Evolutionary conservation across 306 rosid species (phyloP), one percentile per base, ranked within the genome.

Genomic region (Begonia masoniana): DNA sequence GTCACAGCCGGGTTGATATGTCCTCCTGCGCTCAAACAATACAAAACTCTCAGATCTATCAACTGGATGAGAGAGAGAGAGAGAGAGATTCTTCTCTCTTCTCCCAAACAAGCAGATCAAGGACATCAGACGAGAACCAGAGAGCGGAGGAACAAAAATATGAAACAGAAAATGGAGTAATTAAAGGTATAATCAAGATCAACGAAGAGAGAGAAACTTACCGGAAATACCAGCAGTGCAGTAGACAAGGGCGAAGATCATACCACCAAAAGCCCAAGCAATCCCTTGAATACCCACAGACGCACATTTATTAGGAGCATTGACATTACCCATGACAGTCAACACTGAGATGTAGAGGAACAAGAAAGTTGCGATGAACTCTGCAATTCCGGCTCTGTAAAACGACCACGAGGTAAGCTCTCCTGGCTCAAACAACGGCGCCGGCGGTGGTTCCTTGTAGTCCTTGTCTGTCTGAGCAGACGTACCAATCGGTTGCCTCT

Each of bases 251-350:
- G 95, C 89, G 54, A 88, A 88, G 53, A 88, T 88, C 93, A 82
- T 82, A n/a, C 97, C 97, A 60, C 97, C 97, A 72, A 88, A 88
- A 57, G 97, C 84, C 97, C 97, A 88, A 51, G 97, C 97, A 67
- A 88, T 88, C 7, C 97, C 97, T 49, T 84, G 97, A 61, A 78
- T 64, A 42, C 97, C 95, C 39, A 88, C 97, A 59, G 81, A 56
- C 61, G 73, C 41, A 68, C 97, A 88, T 71, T 66, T 82, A 49
- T 6, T 16, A 0, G 71, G 47, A 13, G 80, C 56, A 14, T 71
- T 76, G 15, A 45, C 61, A 2, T 77, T 82, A n/a, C 95, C 97
- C 87, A 84, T 88, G 0, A 84, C 97, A 23, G 97, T 88, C 59
- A 84, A 61, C 39, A 88, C 41, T 16, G 94, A 77, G 65, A 88